Conservation (phyloP, 345 rosid species). For the Euphorbia tirucalli region DNA sequence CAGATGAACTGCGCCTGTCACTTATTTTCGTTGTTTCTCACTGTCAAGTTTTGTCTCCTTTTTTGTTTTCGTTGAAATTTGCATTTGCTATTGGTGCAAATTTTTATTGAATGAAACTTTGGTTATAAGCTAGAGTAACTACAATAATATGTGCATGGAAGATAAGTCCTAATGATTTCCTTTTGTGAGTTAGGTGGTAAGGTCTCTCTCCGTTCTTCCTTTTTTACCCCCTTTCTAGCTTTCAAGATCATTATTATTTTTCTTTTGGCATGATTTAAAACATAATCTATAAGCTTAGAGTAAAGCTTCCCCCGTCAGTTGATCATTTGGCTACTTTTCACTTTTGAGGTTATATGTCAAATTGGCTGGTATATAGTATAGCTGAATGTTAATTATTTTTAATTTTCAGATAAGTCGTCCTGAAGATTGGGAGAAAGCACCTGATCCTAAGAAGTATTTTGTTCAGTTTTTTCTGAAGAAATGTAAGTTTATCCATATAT, state of each 20-base stretch:
- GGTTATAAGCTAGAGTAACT: neutral
- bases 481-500: conserved; percentile 53
- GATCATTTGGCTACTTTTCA: neutral
- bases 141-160: neutral
- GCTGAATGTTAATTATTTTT: conserved; percentile 26
- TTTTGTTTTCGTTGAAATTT: neutral
- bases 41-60: neutral
- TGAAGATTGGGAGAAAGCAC: conserved; percentile 68
- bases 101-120: neutral
- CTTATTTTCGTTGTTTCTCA: neutral
- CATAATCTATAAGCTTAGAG: neutral
- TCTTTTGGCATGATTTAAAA: neutral
- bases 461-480: conserved; percentile 77
- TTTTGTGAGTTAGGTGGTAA: neutral
- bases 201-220: neutral
- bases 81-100: neutral
- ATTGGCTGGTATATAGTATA: conserved; percentile 12
- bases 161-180: neutral
- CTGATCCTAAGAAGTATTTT: conserved; percentile 81
- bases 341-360: conserved; percentile 4
- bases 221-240: too few relatives aligned
- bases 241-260: too few relatives aligned
- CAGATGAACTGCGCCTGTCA: neutral
- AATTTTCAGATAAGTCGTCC: conserved; percentile 74
- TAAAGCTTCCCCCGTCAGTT: neutral